phyloP scores from a whole-genome alignment of 352 stramenopile genomes.

The Phytophthora litchii region DNA sequence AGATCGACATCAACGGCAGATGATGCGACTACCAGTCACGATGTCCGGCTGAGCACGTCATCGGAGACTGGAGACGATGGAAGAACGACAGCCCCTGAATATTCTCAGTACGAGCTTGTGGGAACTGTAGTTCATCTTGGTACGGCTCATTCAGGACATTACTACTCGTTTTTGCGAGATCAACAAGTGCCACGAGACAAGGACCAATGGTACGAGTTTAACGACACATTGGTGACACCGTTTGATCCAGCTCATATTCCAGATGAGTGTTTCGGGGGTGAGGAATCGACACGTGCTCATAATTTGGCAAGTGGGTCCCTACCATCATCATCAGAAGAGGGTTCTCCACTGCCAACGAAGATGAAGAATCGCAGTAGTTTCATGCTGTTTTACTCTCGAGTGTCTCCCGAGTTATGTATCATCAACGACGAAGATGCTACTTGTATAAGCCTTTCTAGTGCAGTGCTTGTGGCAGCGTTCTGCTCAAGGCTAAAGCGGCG shows the following conservation, averaged over 20 bases:
- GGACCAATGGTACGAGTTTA: slow-evolving; percentile 86
- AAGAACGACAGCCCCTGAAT: slow-evolving; percentile 64
- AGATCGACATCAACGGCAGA: slow-evolving; percentile 28
- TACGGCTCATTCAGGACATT: slow-evolving; percentile 87
- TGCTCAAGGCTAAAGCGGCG: slow-evolving; percentile 43
- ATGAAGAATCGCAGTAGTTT: slow-evolving; percentile 90
- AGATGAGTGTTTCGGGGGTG: slow-evolving; percentile 74
- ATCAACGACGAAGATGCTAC: slow-evolving; percentile 25
- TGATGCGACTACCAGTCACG: slow-evolving; percentile 23
- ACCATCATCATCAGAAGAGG: slow-evolving; percentile 25
- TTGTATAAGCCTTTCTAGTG: slow-evolving; percentile 28
- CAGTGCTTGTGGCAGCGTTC: slow-evolving; percentile 47
- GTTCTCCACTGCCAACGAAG: slow-evolving; percentile 26
- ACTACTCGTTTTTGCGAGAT: slow-evolving; percentile 89
- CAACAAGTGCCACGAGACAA: slow-evolving; percentile 43
- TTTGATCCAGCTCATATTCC: slow-evolving; percentile 77
- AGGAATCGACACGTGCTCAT: slow-evolving; percentile 39
- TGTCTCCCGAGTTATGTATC: slow-evolving; percentile 45
- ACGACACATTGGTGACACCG: slow-evolving; percentile 82
- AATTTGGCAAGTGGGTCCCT: slow-evolving; percentile 20
- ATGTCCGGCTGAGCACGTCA: slow-evolving; percentile 35
- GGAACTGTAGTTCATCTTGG: slow-evolving; percentile 91
- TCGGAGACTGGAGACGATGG: slow-evolving; percentile 26
- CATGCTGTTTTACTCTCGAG: slow-evolving; percentile 86
- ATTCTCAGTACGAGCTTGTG: slow-evolving; percentile 86